Evolutionary conservation across 1,284 basidiomycete species (phyloP).

Genomic region (Malassezia equina): DNA sequence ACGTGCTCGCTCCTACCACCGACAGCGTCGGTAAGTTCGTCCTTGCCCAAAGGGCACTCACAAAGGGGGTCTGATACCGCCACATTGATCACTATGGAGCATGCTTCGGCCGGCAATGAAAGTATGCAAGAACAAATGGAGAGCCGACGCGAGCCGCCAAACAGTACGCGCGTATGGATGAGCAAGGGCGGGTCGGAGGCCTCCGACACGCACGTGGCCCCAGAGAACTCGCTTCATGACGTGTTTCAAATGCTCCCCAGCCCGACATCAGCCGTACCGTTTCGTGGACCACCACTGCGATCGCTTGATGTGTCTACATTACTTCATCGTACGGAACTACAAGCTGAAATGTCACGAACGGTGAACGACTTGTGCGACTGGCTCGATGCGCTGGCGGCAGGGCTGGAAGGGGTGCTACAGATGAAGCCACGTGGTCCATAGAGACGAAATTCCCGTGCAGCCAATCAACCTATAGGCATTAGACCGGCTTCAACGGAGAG

Average conservation of each 20-base stretch:
- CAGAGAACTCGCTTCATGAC: background rate
- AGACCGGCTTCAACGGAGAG: background rate
- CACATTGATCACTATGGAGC: conserved; percentile 1
- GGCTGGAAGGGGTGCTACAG: conserved; percentile 22
- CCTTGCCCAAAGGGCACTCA: conserved; percentile 3
- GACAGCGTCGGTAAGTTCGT: background rate
- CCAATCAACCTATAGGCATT: conserved; percentile 4
- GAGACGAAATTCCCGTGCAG: background rate
- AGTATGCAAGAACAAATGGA: background rate
- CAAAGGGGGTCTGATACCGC: conserved; percentile 31
- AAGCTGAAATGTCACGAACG: conserved; percentile 62
- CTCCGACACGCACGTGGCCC: background rate
- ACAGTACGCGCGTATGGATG: background rate
- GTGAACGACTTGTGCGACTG: conserved; percentile 71
- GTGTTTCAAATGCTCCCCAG: conserved; percentile 1
- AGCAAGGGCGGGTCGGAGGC: background rate
- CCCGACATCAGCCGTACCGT: background rate
- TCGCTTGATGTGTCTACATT: conserved; percentile 63
- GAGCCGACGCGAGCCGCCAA: background rate
- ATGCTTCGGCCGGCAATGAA: background rate
- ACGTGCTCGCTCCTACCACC: background rate
- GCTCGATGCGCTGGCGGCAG: conserved; percentile 65
- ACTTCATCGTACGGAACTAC: conserved; percentile 58
- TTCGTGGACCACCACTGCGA: conserved; percentile 51
- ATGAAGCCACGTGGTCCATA: conserved; percentile 3